A percentile compares a stretch with the other conserved stretches of the same genome.
Conservation (phyloP, 257 asterid genomes). For the Gentiana dahurica region DNA sequence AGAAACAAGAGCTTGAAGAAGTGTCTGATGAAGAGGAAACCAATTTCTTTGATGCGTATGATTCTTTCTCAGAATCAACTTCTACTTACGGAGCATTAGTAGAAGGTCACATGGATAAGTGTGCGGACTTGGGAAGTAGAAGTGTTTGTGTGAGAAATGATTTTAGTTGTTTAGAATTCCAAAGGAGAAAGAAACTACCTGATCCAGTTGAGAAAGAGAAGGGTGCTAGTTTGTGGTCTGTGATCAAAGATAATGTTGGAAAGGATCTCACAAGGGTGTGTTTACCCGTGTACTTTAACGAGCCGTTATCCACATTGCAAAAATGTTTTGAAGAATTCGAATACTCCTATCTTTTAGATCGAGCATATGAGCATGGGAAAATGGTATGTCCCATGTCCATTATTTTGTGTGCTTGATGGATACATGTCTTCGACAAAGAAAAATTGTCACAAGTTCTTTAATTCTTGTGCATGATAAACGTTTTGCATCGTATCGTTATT, state of each 20-base stretch:
- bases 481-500: not conserved
- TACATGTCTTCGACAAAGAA: too few species aligned
- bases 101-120: constrained; percentile 30
- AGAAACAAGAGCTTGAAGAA: constrained; percentile 86
- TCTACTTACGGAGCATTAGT: constrained; percentile 22
- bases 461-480: too few species aligned
- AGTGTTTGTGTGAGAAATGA: constrained; percentile 12
- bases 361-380: constrained; percentile 82
- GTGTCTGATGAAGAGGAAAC: constrained; percentile 81
- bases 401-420: too few species aligned
- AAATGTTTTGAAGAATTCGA: constrained; percentile 88
- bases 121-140: constrained; percentile 16
- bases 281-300: constrained; percentile 89
- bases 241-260: constrained; percentile 94
- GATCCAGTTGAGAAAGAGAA: constrained; percentile 93
- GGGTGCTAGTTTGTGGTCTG: constrained; percentile 89
- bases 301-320: constrained; percentile 84
- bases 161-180: constrained; percentile 25
- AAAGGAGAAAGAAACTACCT: constrained; percentile 74
- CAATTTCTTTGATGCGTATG: constrained; percentile 59
- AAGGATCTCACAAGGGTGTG: constrained; percentile 88
- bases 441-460: too few species aligned
- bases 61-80: constrained; percentile 43
- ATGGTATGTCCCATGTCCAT: constrained; percentile 37
- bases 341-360: constrained; percentile 84